Evolutionary conservation across 176 grass and related monocot genomes (phyloP), one percentile per base, ranked within the genome.

Genomic region (Hsuehochloa calcarea): DNA sequence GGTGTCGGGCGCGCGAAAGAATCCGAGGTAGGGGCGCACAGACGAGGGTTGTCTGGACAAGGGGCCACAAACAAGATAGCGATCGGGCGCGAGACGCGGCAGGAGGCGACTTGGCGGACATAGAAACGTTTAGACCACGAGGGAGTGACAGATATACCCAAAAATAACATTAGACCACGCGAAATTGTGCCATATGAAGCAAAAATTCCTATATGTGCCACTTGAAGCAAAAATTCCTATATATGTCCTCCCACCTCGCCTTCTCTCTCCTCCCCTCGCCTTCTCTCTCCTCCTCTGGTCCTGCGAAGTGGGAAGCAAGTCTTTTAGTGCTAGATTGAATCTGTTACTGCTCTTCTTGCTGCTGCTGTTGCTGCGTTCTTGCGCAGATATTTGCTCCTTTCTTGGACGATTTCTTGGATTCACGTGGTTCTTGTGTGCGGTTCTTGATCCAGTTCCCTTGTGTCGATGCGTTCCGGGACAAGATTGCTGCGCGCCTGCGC

Each of bases 251-350:
- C 31, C 41, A 87, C 85, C 85, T 51, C 47, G 10, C 72, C 44
- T 25, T 10, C 63, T 35, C 68, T 39, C 75, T 47, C 20, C 0
- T 8, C 23, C 51, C 67, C 19, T 14, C 39, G 14, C 25, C 15
- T 20, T 65, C 46, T 52, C 63, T 55, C 25, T 23, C 51, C 38
- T 31, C 65, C 44, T 2, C 40, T 75, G 65, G 65, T 40, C 72
- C 77, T 78, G 31, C 2, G 31, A 34, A 2, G 31, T 59, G 50
- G 56, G 39, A 14, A 74, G 41, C 68, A 41, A 14, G n/a, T 17
- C 68, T 68, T 71, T 68, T 56, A 31, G 47, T 69, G 34, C 74
- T 80, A 87, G 85, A 80, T 87, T 87, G 80, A 80, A 43, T 83
- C 80, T 64, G 68, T 62, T 45, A 45, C 85, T 74, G 80, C 54